Percentiles rank a stretch among this genome's conserved stretches.
Conservation (phyloP, 2,329 filamentous ascomycete genomes). For the Metarhizium guizhouense region DNA sequence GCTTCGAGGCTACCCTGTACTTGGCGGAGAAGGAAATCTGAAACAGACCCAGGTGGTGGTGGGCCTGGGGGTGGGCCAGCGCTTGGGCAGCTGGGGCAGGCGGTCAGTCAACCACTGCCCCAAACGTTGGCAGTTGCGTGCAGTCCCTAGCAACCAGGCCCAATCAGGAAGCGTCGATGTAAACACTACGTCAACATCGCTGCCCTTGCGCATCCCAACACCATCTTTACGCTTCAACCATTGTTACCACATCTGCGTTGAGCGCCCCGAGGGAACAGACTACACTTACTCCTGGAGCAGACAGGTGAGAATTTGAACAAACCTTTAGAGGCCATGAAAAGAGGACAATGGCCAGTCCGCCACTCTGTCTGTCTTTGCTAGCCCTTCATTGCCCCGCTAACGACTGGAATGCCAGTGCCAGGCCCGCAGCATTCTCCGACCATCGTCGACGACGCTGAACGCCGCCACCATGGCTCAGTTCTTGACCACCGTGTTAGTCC, state of each 20-base stretch:
- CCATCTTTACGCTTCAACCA: not conserved
- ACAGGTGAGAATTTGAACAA: not conserved
- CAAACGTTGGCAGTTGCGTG: too few species aligned
- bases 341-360: not conserved
- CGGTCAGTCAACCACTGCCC: too few species aligned
- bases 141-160: slow-evolving; percentile 5
- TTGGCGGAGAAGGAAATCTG: too few species aligned
- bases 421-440: slow-evolving; percentile 6
- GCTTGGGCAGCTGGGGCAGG: not conserved
- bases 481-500: slow-evolving; percentile 33
- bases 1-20: too few species aligned
- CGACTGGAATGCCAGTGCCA: slow-evolving; percentile 30
- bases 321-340: not conserved
- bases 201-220: not conserved
- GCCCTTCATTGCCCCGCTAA: slow-evolving; percentile 29
- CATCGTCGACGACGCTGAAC: slow-evolving; percentile 6
- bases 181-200: slow-evolving; percentile 5
- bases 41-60: too few species aligned
- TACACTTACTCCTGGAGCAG: not conserved
- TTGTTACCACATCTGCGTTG: not conserved
- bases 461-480: slow-evolving; percentile 29
- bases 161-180: slow-evolving; percentile 6
- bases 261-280: not conserved
- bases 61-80: too few species aligned
- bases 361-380: not conserved